Percentiles rank a stretch among this genome's conserved stretches.
Evolutionary conservation across 441 rosid species (phyloP).

Genomic region (Adansonia grandidieri): DNA sequence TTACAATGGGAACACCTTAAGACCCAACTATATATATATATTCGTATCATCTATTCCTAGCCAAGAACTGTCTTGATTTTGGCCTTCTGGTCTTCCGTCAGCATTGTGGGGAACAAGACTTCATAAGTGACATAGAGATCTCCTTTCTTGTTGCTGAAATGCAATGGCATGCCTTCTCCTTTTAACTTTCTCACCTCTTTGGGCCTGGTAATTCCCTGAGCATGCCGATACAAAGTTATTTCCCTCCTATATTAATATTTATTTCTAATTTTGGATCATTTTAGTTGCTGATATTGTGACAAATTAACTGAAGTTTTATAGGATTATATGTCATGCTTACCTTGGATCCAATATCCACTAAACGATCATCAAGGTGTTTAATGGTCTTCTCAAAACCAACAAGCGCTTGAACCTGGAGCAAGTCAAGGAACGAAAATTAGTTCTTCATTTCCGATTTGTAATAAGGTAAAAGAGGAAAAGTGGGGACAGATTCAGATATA

Average conservation of each 20-base stretch:
- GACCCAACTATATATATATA: slow-evolving; percentile 33
- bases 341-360: slow-evolving; percentile 80
- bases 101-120: slow-evolving; percentile 81
- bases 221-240: background rate
- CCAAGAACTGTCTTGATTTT: slow-evolving; percentile 76
- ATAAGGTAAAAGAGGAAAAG: background rate
- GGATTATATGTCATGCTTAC: slow-evolving; percentile 40
- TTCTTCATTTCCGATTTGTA: background rate
- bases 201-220: slow-evolving; percentile 84
- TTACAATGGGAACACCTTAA: slow-evolving; percentile 37
- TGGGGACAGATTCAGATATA: background rate
- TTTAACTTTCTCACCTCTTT: slow-evolving; percentile 84
- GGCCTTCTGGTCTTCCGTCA: slow-evolving; percentile 83
- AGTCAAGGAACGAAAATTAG: slow-evolving; percentile 17
- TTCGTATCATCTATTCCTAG: too few relatives aligned
- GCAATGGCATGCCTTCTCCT: slow-evolving; percentile 98
- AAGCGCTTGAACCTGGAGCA: slow-evolving; percentile 79
- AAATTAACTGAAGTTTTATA: slow-evolving; percentile 6
- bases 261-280: background rate
- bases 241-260: background rate
- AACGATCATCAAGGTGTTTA: slow-evolving; percentile 89
- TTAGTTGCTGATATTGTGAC: background rate
- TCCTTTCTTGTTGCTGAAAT: slow-evolving; percentile 81
- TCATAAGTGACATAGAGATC: slow-evolving; percentile 83
- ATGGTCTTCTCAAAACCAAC: slow-evolving; percentile 93